Evolutionary conservation across 805 yeast genomes (phyloP).

Genomic region (Wickerhamia fluorescens): DNA sequence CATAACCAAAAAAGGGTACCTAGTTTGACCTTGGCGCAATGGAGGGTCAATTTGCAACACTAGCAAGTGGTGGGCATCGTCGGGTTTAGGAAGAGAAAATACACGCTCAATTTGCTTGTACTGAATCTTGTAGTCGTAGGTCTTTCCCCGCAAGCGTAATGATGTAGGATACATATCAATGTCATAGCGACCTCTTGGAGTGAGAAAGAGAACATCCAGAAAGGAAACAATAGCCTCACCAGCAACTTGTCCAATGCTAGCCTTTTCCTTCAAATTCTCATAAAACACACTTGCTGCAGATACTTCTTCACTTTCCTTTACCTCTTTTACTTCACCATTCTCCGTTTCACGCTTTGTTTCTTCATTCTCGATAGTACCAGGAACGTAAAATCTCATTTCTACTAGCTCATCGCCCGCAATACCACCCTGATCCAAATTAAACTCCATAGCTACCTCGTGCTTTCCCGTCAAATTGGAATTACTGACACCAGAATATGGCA

Average conservation of each 20-base stretch:
- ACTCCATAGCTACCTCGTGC: constrained; percentile 88
- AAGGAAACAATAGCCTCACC: constrained; percentile 95
- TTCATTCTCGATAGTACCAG: constrained; percentile 65
- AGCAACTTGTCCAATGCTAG: constrained; percentile 88
- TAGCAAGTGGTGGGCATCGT: constrained; percentile 82
- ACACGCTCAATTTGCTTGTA: constrained; percentile 85
- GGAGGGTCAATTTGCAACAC: constrained; percentile 95
- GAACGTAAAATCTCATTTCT: constrained; percentile 88
- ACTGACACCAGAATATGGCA: constrained; percentile 73
- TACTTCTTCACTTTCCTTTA: constrained; percentile 31
- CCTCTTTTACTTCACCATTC: constrained; percentile 15
- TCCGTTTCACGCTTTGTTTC: constrained; percentile 13
- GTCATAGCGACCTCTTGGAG: constrained; percentile 98
- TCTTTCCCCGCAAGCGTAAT: constrained; percentile 90
- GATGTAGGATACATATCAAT: constrained; percentile 87
- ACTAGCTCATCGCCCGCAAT: constrained; percentile 97
- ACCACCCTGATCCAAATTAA: constrained; percentile 45
- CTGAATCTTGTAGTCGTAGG: constrained; percentile 93
- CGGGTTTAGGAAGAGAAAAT: constrained; percentile 89
- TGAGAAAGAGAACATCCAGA: constrained; percentile 82
- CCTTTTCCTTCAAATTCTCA: constrained; percentile 86
- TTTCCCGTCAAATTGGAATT: constrained; percentile 89
- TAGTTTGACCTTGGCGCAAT: constrained; percentile 94
- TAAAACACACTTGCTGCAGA: constrained; percentile 81
- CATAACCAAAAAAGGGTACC: constrained; percentile 85